Evolutionary conservation across 176 grass and related monocot species (phyloP).

Genomic region (Ensete ventricosum): DNA sequence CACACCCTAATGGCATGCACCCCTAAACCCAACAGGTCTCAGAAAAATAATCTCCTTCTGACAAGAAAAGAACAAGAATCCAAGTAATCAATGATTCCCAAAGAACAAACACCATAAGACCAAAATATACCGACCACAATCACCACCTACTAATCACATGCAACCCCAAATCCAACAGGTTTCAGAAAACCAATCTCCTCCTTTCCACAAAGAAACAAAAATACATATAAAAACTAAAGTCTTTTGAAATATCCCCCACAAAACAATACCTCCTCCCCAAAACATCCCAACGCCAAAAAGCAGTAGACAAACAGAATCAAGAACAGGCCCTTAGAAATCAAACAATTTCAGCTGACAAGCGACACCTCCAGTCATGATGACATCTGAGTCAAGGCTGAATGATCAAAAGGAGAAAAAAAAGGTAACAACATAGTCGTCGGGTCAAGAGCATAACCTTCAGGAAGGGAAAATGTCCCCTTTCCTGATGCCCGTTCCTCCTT

Average conservation of each 20-base stretch:
- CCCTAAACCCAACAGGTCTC: background rate
- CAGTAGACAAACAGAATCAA: background rate
- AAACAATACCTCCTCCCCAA: background rate
- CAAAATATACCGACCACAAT: background rate
- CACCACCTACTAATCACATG: background rate
- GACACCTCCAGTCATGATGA: background rate
- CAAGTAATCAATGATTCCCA: background rate
- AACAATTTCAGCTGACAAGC: background rate
- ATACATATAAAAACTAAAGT: too few relatives aligned
- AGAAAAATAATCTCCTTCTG: background rate
- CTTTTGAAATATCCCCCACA: too few relatives aligned
- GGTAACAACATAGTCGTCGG: background rate
- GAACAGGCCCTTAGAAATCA: background rate
- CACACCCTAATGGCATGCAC: background rate
- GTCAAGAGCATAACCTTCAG: conserved; percentile 16
- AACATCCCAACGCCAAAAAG: background rate
- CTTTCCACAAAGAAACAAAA: too few relatives aligned
- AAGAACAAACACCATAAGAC: background rate
- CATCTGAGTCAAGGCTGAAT: background rate
- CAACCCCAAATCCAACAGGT: too few relatives aligned
- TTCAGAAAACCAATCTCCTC: too few relatives aligned
- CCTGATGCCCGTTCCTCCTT: conserved; percentile 9
- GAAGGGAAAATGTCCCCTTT: conserved; percentile 18
- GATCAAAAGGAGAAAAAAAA: background rate
- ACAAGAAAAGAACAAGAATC: background rate